phyloP scores from a whole-genome alignment of 1,284 basidiomycete species.

The Grifola frondosa region DNA sequence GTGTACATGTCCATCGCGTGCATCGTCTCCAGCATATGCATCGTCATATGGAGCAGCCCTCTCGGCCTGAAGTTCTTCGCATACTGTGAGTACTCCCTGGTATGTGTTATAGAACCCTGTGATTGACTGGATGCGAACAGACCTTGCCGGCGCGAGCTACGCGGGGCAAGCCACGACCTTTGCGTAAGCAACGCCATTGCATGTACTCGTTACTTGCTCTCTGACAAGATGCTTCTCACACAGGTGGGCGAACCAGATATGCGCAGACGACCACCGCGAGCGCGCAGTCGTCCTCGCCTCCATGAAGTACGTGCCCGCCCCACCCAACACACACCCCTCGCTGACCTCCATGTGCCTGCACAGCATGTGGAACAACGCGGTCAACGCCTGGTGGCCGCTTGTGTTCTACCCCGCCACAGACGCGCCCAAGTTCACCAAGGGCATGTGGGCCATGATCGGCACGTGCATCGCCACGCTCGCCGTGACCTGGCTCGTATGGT shows the following conservation, averaged over 20 bases:
- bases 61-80: conserved; percentile 65
- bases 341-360: conserved; percentile 3
- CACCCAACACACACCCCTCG: conserved; percentile 1
- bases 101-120: neutral
- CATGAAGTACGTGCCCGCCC: conserved; percentile 52
- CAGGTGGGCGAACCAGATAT: conserved; percentile 73
- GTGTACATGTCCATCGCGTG: conserved; percentile 60
- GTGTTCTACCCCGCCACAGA: conserved; percentile 69
- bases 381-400: conserved; percentile 72
- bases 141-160: conserved; percentile 62
- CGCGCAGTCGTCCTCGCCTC: conserved; percentile 66
- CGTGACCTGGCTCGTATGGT: conserved; percentile 58
- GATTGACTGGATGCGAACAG: conserved; percentile 37
- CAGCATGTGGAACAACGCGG: conserved; percentile 71
- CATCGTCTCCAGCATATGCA: conserved; percentile 54
- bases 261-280: conserved; percentile 65
- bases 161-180: conserved; percentile 71
- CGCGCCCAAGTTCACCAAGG: conserved; percentile 60
- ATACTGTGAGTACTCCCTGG: conserved; percentile 46
- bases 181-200: conserved; percentile 43
- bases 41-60: conserved; percentile 57
- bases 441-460: conserved; percentile 68
- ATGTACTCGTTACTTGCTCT: neutral
- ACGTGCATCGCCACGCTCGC: conserved; percentile 53
- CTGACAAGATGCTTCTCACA: neutral